Base-by-base conservation (phyloP, 169 alveolate genomes). In the Cryptosporidium sp. region DNA sequence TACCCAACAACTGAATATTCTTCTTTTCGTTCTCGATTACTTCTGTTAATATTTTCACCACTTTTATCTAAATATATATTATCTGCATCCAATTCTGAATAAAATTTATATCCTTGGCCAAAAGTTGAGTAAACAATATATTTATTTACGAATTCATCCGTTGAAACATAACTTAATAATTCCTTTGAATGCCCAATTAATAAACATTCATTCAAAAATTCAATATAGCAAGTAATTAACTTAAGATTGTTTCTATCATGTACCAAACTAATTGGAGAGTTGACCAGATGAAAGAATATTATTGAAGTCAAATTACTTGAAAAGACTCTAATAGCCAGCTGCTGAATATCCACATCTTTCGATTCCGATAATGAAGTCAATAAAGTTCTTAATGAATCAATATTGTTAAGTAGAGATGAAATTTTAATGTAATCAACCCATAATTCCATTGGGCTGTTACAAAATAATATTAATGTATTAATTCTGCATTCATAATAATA, bases 141-240 rank as follows among this genome's bases (percentile, higher is more conserved):
- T 16, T 60, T 42, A 16, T 62, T 42, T 10, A 80, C 75, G 39
- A 80, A 80, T 8, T 44, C 51, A 6, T 80, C 48, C 1, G 37
- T 42, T 23, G 89, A 80, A 18, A 80, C 23, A 10, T 23, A 44
- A 62, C 23, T 18, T 65, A 80, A 60, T 16, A 80, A 67, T 31
- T 80, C 80, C 45, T 42, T 62, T 44, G 89, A 80, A 65, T 80
- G 89, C 12, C 89, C 89, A n/a, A 80, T 80, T 26, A 80, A 67
- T 62, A 80, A 80, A 45, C 89, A 80, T 39, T 80, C 89, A 62
- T 80, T 80, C 60, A 80, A 65, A 65, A 80, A 80, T 48, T 80
- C 89, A 8, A 80, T 65, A 62, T 31, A 62, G 6, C 89, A 60
- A 6, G 70, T 67, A 65, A 80, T 80, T 21, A 80, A 80, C 26